These are phyloP conservation scores for Tagetes erecta DNA, from an alignment of 129 eudicot genomes.

Conservation along the genomic window DNA sequence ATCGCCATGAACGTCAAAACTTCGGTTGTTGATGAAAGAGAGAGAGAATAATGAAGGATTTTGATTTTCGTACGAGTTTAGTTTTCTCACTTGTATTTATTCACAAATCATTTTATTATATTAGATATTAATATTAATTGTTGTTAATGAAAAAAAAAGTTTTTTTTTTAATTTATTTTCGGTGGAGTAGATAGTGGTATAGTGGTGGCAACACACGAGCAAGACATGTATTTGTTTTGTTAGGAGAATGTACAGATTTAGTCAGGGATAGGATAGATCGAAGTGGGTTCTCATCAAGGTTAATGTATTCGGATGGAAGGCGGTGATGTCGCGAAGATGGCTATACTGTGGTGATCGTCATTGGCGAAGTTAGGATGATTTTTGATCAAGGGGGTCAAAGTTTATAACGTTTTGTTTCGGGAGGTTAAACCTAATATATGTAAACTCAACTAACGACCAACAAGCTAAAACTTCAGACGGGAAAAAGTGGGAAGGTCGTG, in stretches of 20 bases:
- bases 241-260: too few species aligned
- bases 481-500: too few species aligned
- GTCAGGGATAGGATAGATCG: neutral
- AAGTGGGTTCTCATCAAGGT: too few species aligned
- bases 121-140: neutral
- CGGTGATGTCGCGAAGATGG: too few species aligned
- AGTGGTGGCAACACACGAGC: neutral
- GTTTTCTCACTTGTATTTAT: constrained; percentile 17
- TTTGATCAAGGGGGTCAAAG: too few species aligned
- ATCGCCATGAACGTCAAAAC: constrained; percentile 40
- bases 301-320: too few species aligned
- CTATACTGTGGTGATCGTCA: too few species aligned
- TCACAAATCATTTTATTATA: neutral
- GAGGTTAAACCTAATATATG: too few species aligned
- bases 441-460: too few species aligned
- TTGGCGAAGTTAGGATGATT: too few species aligned
- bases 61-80: constrained; percentile 20
- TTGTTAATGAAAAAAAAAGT: neutral
- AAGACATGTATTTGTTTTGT: neutral
- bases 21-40: neutral
- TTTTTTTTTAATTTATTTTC: neutral
- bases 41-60: neutral
- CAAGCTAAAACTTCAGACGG: too few species aligned
- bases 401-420: too few species aligned
- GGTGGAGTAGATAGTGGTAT: neutral